A percentile compares a stretch with the other conserved stretches of the same genome.
These are phyloP conservation scores for Cryptosporidium parvum DNA, from an alignment of 169 alveolate genomes.

Conservation along the genomic window DNA sequence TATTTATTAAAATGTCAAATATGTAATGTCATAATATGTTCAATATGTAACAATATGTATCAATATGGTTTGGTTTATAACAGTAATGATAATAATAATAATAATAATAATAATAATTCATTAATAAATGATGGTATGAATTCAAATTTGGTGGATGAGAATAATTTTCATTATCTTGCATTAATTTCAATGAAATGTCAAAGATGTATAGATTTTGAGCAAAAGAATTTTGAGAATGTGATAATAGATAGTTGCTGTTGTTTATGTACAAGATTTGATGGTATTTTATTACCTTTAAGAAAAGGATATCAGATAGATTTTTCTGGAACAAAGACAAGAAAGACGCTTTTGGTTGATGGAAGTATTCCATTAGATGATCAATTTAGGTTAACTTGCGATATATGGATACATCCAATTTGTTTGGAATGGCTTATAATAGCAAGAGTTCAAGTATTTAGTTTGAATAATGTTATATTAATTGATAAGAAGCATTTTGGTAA, in stretches of 20 bases:
- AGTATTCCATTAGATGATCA: slow-evolving; percentile 42
- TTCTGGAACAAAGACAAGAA: slow-evolving; percentile 13
- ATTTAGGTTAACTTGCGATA: slow-evolving; percentile 4
- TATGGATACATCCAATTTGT: slow-evolving; percentile 70
- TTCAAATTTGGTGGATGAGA: not conserved
- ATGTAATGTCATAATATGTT: slow-evolving; percentile 41
- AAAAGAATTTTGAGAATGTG: not conserved
- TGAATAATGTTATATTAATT: slow-evolving; percentile 6
- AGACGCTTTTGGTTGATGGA: slow-evolving; percentile 43
- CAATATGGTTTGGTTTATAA: not conserved
- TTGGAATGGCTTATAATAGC: slow-evolving; percentile 36
- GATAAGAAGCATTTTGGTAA: slow-evolving; percentile 61
- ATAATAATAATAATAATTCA: not conserved
- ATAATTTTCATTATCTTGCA: not conserved
- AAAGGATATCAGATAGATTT: slow-evolving; percentile 41
- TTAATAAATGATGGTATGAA: not conserved
- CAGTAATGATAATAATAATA: no score
- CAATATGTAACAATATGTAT: slow-evolving; percentile 15
- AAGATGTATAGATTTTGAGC: slow-evolving; percentile 21
- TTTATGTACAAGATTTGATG: slow-evolving; percentile 66
- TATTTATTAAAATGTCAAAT: slow-evolving; percentile 14
- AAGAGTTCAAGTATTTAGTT: not conserved
- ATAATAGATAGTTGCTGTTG: slow-evolving; percentile 44
- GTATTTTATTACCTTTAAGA: slow-evolving; percentile 15
- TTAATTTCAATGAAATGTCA: not conserved